Conservation (phyloP, 257 asterid genomes). For the Schizonepeta tenuifolia region DNA sequence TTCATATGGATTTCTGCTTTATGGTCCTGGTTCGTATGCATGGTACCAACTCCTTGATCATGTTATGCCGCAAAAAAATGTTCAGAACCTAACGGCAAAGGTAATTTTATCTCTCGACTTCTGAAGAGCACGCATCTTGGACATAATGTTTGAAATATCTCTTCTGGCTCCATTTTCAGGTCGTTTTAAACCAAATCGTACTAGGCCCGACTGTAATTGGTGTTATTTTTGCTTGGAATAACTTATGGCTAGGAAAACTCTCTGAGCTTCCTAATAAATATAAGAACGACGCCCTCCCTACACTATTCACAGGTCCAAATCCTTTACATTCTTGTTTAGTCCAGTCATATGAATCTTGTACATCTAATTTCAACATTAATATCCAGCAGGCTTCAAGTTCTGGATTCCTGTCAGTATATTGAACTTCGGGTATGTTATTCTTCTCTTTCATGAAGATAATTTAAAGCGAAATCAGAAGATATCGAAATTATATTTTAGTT, state of each 20-base stretch:
- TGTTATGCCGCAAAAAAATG: slow-evolving; percentile 70
- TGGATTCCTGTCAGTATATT: slow-evolving; percentile 94
- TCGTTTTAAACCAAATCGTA: slow-evolving; percentile 73
- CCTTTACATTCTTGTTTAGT: slow-evolving; percentile 1
- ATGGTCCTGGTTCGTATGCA: slow-evolving; percentile 90
- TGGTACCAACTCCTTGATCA: slow-evolving; percentile 90
- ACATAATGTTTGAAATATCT: slow-evolving; percentile 1
- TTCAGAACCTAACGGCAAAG: slow-evolving; percentile 65
- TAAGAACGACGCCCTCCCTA: slow-evolving; percentile 88
- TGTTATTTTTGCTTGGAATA: slow-evolving; percentile 90
- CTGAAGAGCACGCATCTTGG: neutral
- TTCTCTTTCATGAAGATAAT: neutral
- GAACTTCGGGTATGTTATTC: slow-evolving; percentile 78
- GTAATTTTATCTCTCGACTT: slow-evolving; percentile 37
- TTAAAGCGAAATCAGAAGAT: neutral
- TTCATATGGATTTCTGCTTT: slow-evolving; percentile 81
- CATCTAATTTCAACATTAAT: neutral
- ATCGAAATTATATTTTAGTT: neutral
- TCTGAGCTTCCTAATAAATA: slow-evolving; percentile 86
- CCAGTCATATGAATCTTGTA: slow-evolving; percentile 6
- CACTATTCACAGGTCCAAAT: slow-evolving; percentile 68
- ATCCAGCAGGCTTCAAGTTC: slow-evolving; percentile 80
- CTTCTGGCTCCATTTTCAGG: slow-evolving; percentile 50
- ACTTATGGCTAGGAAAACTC: slow-evolving; percentile 86
- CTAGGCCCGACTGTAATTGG: slow-evolving; percentile 87